Percentiles rank a stretch among this genome's conserved stretches.
Conservation (phyloP, 371 early-diverging fungal species). For the Mortierella sp. region DNA sequence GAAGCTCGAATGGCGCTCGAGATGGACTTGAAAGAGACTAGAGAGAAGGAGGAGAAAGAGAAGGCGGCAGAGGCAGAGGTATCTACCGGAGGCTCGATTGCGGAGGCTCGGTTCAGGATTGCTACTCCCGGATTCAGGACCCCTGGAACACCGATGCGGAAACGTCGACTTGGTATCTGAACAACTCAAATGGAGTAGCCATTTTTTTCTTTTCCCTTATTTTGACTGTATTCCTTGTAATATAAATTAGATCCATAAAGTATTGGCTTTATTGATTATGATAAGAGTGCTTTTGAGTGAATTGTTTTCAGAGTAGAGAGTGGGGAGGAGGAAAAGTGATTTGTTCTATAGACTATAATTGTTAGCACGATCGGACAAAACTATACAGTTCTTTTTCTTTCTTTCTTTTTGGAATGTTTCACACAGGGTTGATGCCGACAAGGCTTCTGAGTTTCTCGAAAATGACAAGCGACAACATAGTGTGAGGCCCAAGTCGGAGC, state of each 20-base stretch:
- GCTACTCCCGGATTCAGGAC: slow-evolving; percentile 62
- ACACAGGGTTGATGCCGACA: slow-evolving; percentile 53
- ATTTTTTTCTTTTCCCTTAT: too few species aligned
- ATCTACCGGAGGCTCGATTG: slow-evolving; percentile 23
- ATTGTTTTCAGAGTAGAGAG: too few species aligned
- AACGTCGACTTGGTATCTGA: slow-evolving; percentile 42
- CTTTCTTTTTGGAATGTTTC: neutral
- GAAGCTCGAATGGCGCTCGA: slow-evolving; percentile 64
- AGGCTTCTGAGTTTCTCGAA: slow-evolving; percentile 54
- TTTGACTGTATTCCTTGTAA: too few species aligned
- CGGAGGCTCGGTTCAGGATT: slow-evolving; percentile 56
- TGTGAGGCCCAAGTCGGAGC: slow-evolving; percentile 58
- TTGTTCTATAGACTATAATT: too few species aligned
- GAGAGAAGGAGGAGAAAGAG: slow-evolving; percentile 55
- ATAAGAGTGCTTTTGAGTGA: too few species aligned
- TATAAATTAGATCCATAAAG: too few species aligned
- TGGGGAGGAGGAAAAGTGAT: too few species aligned
- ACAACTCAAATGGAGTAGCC: too few species aligned
- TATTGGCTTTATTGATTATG: too few species aligned
- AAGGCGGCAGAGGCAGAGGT: slow-evolving; percentile 26
- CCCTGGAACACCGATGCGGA: slow-evolving; percentile 57
- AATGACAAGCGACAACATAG: slow-evolving; percentile 56
- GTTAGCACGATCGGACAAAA: too few species aligned
- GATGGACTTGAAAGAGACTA: slow-evolving; percentile 63
- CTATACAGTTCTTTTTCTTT: neutral